Conservation (phyloP, 768 basidiomycete genomes). For the Fomitopsis serialis region DNA sequence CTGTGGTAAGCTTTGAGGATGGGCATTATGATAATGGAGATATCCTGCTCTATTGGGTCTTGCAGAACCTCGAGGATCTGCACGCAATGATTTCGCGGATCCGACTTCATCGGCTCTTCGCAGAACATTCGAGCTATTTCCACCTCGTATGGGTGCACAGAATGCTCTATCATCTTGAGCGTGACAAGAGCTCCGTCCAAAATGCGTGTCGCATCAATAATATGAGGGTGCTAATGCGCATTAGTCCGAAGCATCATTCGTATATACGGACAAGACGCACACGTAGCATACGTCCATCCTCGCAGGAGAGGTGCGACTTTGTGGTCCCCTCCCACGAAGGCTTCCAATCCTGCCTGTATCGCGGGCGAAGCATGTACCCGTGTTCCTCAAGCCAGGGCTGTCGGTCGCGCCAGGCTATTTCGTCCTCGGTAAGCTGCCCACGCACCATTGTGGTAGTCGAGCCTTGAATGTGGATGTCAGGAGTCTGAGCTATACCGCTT, state of each 20-base stretch:
- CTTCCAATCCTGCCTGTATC: conserved; percentile 20
- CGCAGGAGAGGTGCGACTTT: background rate
- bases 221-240: background rate
- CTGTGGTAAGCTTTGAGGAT: conserved; percentile 21
- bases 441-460: too few relatives aligned
- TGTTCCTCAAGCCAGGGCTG: conserved; percentile 10
- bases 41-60: conserved; percentile 4
- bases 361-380: conserved; percentile 21
- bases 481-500: too few relatives aligned
- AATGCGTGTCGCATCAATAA: conserved; percentile 16
- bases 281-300: background rate
- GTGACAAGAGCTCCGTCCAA: conserved; percentile 12
- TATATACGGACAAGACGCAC: background rate
- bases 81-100: conserved; percentile 23
- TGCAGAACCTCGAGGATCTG: conserved; percentile 18
- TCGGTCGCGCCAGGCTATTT: conserved; percentile 9
- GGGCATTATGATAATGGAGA: conserved; percentile 28
- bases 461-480: too few relatives aligned
- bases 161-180: conserved; percentile 9
- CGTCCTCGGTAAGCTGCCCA: background rate
- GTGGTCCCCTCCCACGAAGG: conserved; percentile 6
- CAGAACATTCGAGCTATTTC: conserved; percentile 21
- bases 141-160: conserved; percentile 18
- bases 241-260: conserved; percentile 6
- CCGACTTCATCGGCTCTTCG: conserved; percentile 10